Percentiles rank a stretch among this genome's conserved stretches.
phyloP scores from a whole-genome alignment of 164 flowering plant species.

The Houttuynia cordata region DNA sequence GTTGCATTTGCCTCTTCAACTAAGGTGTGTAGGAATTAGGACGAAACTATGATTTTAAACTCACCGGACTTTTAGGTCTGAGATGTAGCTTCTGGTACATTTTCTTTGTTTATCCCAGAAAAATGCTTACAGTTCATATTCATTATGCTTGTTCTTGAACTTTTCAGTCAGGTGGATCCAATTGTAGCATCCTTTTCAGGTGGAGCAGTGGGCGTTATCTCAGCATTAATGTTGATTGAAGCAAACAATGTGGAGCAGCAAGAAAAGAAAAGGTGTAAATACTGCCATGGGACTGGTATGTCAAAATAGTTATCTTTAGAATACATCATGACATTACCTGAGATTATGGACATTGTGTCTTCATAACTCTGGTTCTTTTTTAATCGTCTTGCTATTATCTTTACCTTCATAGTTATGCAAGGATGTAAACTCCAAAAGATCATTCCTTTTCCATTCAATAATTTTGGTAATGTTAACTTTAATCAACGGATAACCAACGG shows the following conservation, averaged over 20 bases:
- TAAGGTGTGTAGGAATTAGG: conserved; percentile 54
- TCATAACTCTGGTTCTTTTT: background rate
- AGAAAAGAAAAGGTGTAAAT: conserved; percentile 86
- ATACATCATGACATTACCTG: background rate
- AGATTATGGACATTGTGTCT: background rate
- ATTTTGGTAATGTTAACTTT: too few species aligned
- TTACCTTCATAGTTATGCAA: too few species aligned
- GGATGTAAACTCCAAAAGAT: too few species aligned
- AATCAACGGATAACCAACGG: background rate
- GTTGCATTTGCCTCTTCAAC: conserved; percentile 81
- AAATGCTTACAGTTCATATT: background rate
- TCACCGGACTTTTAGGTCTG: too few species aligned
- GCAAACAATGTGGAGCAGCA: conserved; percentile 80
- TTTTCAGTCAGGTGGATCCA: conserved; percentile 84
- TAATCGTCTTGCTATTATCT: too few species aligned
- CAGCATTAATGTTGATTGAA: conserved; percentile 83
- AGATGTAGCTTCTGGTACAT: background rate
- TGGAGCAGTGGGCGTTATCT: conserved; percentile 92
- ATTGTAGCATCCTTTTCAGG: conserved; percentile 94
- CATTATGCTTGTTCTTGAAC: background rate
- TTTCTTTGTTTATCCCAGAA: too few species aligned
- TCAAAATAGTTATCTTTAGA: background rate
- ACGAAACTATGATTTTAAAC: background rate
- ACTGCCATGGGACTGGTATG: conserved; percentile 81
- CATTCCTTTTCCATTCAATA: too few species aligned